A percentile compares a stretch with the other conserved stretches of the same genome.
phyloP scores from a whole-genome alignment of 1,139 yeast genomes.

The Yamadazyma pseudoaaseri region DNA sequence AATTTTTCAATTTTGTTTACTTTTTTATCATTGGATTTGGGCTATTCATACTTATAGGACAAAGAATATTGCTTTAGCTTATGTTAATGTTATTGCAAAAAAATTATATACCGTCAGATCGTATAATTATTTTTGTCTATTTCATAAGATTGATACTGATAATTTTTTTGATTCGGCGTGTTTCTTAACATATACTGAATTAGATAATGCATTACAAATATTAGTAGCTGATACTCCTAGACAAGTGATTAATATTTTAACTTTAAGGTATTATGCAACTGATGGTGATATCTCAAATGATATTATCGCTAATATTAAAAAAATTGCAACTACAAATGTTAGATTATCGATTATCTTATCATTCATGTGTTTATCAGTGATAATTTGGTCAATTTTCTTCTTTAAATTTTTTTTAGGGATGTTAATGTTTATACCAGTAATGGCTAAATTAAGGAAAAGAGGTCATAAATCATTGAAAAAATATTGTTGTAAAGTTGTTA shows the following conservation, averaged over 20 bases:
- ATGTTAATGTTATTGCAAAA: constrained; percentile 66
- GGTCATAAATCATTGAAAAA: constrained; percentile 48
- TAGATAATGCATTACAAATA: constrained; percentile 63
- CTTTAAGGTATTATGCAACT: constrained; percentile 58
- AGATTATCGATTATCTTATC: constrained; percentile 69
- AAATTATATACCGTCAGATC: constrained; percentile 52
- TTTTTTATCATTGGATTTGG: constrained; percentile 57
- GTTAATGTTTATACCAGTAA: constrained; percentile 54
- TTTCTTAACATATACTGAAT: constrained; percentile 64
- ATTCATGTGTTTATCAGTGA: constrained; percentile 72
- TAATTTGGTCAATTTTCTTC: constrained; percentile 74
- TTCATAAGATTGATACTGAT: constrained; percentile 66
- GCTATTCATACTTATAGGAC: constrained; percentile 61
- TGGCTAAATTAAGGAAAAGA: constrained; percentile 40
- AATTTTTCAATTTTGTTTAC: constrained; percentile 62
- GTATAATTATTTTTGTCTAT: constrained; percentile 71
- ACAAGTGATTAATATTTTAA: constrained; percentile 78
- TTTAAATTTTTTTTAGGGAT: constrained; percentile 59
- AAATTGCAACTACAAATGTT: constrained; percentile 59
- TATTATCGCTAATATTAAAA: constrained; percentile 52
- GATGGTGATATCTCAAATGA: constrained; percentile 40
- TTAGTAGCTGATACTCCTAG: constrained; percentile 85
- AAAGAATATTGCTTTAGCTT: constrained; percentile 66
- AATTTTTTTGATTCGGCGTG: constrained; percentile 67
- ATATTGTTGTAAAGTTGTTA: constrained; percentile 57